Percentiles rank a stretch among this genome's conserved stretches.
Conservation (phyloP, 2,329 filamentous ascomycete genomes). For the Aureobasidium sp. region DNA sequence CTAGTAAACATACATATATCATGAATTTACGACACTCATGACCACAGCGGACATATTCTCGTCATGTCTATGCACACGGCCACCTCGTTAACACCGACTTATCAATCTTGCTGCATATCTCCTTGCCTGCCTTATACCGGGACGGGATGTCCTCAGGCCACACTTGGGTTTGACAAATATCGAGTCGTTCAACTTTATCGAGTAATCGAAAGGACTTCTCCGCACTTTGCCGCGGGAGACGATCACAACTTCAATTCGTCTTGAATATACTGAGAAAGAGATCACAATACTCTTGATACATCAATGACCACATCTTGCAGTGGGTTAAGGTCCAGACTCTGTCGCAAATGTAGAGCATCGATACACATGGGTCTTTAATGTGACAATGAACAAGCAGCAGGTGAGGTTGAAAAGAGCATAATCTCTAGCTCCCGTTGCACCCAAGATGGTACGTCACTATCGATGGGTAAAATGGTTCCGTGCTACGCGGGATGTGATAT, state of each 20-base stretch:
- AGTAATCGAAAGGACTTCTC: constrained; percentile 4
- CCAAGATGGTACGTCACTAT: constrained; percentile 7
- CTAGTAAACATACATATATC: not conserved
- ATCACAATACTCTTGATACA: not conserved
- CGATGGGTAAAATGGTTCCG: too few relatives aligned
- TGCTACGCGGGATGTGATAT: not conserved
- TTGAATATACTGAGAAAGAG: not conserved
- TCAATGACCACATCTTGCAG: not conserved
- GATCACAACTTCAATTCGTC: not conserved
- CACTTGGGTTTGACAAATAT: constrained; percentile 3
- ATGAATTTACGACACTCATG: not conserved
- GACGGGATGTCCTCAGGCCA: not conserved
- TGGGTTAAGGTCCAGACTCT: not conserved
- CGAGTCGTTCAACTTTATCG: constrained; percentile 7
- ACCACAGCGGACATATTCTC: not conserved
- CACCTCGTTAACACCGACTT: not conserved
- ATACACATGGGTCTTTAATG: too few relatives aligned
- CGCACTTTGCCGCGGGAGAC: constrained; percentile 4
- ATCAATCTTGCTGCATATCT: not conserved
- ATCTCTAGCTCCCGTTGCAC: constrained; percentile 4
- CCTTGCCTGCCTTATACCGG: not conserved
- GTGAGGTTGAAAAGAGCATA: constrained; percentile 12
- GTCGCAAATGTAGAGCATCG: too few relatives aligned
- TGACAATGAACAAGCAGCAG: not conserved
- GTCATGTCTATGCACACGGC: not conserved